phyloP scores from a whole-genome alignment of 306 rosid genomes.

The Castanopsis chinensis region DNA sequence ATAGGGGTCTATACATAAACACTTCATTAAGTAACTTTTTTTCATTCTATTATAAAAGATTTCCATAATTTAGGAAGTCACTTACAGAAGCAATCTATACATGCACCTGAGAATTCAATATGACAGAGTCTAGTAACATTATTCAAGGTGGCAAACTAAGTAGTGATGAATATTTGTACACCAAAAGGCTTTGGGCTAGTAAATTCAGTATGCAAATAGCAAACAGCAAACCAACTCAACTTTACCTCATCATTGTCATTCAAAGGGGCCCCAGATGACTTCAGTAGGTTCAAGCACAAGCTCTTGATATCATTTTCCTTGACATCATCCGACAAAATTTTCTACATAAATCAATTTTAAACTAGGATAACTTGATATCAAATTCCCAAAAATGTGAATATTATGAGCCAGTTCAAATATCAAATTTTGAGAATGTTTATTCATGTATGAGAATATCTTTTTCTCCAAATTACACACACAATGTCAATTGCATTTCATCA shows the following conservation, averaged over 20 bases:
- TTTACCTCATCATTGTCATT: conserved; percentile 51
- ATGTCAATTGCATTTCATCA: not conserved
- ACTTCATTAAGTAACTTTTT: not conserved
- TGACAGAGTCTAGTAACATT: not conserved
- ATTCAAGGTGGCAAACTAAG: too few relatives aligned
- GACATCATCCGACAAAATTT: conserved; percentile 35
- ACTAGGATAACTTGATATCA: conserved; percentile 5
- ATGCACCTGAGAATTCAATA: not conserved
- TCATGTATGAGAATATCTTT: not conserved
- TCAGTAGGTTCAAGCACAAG: conserved; percentile 41
- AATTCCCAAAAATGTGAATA: not conserved
- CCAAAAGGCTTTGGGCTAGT: not conserved
- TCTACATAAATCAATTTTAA: conserved; percentile 45
- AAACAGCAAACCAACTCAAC: not conserved
- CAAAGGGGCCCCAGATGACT: conserved; percentile 28
- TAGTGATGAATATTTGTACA: not conserved
- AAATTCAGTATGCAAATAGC: not conserved
- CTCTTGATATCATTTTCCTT: conserved; percentile 47
- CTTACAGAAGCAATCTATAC: not conserved
- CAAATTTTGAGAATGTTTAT: not conserved
- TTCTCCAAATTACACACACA: not conserved
- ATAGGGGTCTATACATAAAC: not conserved
- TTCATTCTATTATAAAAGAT: not conserved
- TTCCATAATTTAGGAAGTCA: not conserved
- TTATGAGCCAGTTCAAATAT: not conserved